phyloP scores from a whole-genome alignment of 139 green algal species.

The Gonium pectorale region DNA sequence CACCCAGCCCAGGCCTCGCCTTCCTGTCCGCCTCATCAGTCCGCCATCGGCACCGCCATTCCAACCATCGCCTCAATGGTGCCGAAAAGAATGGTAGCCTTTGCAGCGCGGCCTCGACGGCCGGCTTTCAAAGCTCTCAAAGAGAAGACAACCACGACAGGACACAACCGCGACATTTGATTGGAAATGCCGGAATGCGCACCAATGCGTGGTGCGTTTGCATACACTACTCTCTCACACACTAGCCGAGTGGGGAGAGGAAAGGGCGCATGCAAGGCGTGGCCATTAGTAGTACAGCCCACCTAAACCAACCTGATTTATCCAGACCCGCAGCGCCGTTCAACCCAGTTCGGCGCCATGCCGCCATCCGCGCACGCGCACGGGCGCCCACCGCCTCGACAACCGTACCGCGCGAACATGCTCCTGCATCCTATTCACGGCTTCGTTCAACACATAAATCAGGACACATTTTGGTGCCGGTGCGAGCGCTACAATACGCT shows the following conservation, averaged over 20 bases:
- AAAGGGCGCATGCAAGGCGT: neutral
- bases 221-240: constrained; percentile 18
- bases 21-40: neutral
- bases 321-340: neutral
- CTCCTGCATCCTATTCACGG: constrained; percentile 8
- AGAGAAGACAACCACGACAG: constrained; percentile 23
- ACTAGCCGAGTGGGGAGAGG: neutral
- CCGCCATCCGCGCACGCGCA: neutral
- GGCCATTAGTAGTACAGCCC: constrained; percentile 21
- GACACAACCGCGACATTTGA: neutral
- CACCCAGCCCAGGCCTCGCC: neutral
- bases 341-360: neutral
- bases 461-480: too few relatives aligned
- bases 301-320: neutral
- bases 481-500: neutral
- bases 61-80: neutral
- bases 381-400: too few relatives aligned
- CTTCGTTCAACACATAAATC: neutral
- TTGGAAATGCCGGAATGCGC: neutral
- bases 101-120: neutral
- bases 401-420: constrained; percentile 1
- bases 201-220: neutral
- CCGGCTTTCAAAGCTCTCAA: neutral
- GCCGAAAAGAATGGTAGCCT: constrained; percentile 20
- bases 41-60: neutral